Base-by-base conservation (phyloP, 2,329 filamentous ascomycete species). In the Calonectria ilicicola region DNA sequence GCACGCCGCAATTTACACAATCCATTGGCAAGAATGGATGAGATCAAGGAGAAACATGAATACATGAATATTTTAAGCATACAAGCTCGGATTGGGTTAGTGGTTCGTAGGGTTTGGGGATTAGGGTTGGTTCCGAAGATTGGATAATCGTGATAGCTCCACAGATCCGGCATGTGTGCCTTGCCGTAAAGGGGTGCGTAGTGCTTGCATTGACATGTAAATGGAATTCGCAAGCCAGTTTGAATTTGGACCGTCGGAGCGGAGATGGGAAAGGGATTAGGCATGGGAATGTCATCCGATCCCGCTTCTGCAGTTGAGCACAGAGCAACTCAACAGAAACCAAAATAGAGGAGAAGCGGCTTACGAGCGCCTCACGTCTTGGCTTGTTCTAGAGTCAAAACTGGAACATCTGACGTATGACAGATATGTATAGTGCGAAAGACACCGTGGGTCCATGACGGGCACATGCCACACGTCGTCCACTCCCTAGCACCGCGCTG, bases 211-310 rank as follows among this genome's bases (percentile, higher is more conserved):
- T 38, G 53, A 58, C 53, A 38, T 38, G 29, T 12, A 23, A 35
- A 19, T 8, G 29, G 29, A 21, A 58, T 58, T 58, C 53, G 53
- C 53, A 58, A 58, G 29, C 35, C 29, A 38, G 53, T 62, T 49
- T 23, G 47, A 29, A 53, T 53, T 38, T 53, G 21, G 53, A 26
- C 19, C 26, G 56, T 68, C 42, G 65, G 53, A 62, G 49, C 46
- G 65, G 29, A 44, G 53, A 60, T 49, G 65, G 53, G 40, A 29
- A 46, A 46, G 49, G 15, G 26, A 56, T 53, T 46, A 26, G 35
- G 56, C 56, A 62, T 69, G 66, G 67, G 67, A 38, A 64, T 65
- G 38, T 65, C 58, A 69, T 46, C 58, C 47, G 60, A 66, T 40
- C 17, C 27, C 60, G 58, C 62, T 47, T 38, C 29, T 27, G 38